These are phyloP conservation scores for Paramecium caudatum DNA, from an alignment of 73 alveolate species.

Conservation along the genomic window DNA sequence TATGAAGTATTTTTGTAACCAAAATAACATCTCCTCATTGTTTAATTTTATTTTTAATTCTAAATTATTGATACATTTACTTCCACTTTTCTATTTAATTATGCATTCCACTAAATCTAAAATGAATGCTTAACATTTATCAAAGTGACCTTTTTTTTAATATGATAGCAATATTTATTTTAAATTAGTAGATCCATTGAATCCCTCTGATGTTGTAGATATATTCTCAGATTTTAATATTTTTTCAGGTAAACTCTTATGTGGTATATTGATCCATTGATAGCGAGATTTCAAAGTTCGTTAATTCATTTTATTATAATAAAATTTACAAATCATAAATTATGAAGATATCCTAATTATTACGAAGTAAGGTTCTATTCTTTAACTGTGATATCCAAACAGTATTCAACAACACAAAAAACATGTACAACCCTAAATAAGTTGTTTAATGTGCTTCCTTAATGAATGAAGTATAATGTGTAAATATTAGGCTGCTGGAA, in stretches of 20 bases:
- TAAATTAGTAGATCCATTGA: neutral
- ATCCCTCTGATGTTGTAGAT: neutral
- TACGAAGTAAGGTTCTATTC: neutral
- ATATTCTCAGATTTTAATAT: neutral
- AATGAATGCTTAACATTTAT: neutral
- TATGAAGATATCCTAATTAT: conserved; percentile 18
- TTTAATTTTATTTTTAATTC: neutral
- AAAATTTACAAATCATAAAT: conserved; percentile 11
- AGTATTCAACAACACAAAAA: neutral
- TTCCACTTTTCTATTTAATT: neutral
- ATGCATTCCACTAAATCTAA: neutral
- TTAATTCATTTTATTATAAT: conserved; percentile 8
- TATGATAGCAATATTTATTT: neutral
- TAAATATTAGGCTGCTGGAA: conserved; percentile 3
- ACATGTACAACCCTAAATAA: conserved; percentile 40
- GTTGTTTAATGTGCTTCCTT: conserved; percentile 6
- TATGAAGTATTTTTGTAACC: neutral
- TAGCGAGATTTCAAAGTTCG: neutral
- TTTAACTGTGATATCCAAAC: conserved; percentile 8
- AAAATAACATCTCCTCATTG: conserved; percentile 13
- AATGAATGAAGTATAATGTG: conserved; percentile 7
- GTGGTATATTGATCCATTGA: neutral
- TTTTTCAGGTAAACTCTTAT: neutral
- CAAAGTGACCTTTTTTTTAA: neutral
- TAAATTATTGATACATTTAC: neutral